Evolutionary conservation across 1,284 basidiomycete species (phyloP).

Genomic region (Rugosomyces carneus): DNA sequence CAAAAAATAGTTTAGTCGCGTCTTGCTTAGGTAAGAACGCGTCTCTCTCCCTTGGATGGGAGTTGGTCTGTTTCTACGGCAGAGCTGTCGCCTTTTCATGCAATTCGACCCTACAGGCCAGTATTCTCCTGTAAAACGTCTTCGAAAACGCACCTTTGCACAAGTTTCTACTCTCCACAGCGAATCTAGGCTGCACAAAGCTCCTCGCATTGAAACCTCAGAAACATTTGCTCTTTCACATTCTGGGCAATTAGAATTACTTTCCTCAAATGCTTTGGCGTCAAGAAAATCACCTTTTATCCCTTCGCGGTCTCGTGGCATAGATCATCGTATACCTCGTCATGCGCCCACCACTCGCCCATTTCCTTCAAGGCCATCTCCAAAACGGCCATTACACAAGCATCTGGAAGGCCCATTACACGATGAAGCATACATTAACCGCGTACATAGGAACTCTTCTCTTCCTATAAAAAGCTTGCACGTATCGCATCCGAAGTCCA

Average conservation of each 20-base stretch:
- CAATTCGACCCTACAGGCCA: conserved; percentile 37
- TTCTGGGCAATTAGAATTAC: conserved; percentile 9
- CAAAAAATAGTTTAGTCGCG: too few species aligned
- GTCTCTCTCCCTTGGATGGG: conserved; percentile 35
- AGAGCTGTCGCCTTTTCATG: conserved; percentile 53
- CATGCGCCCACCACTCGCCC: neutral
- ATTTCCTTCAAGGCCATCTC: conserved; percentile 13
- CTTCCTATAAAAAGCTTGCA: conserved; percentile 25
- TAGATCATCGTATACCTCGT: conserved; percentile 9
- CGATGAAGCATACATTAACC: conserved; percentile 27
- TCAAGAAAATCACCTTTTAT: conserved; percentile 23
- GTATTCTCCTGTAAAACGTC: conserved; percentile 15
- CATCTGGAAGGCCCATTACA: conserved; percentile 29
- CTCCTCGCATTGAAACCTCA: conserved; percentile 21
- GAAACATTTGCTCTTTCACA: conserved; percentile 20
- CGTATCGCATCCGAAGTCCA: conserved; percentile 29
- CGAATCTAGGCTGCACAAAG: conserved; percentile 19
- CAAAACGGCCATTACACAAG: conserved; percentile 14
- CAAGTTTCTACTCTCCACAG: conserved; percentile 22
- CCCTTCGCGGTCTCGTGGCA: conserved; percentile 11
- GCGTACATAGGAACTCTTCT: conserved; percentile 25
- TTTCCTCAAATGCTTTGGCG: conserved; percentile 1
- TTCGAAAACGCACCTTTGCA: conserved; percentile 35
- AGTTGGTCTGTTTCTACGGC: conserved; percentile 39
- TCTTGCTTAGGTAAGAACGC: neutral